Evolutionary conservation across 2,329 filamentous ascomycete species (phyloP), one percentile per base, ranked within the genome.

Genomic region (Ophiostoma sp.): DNA sequence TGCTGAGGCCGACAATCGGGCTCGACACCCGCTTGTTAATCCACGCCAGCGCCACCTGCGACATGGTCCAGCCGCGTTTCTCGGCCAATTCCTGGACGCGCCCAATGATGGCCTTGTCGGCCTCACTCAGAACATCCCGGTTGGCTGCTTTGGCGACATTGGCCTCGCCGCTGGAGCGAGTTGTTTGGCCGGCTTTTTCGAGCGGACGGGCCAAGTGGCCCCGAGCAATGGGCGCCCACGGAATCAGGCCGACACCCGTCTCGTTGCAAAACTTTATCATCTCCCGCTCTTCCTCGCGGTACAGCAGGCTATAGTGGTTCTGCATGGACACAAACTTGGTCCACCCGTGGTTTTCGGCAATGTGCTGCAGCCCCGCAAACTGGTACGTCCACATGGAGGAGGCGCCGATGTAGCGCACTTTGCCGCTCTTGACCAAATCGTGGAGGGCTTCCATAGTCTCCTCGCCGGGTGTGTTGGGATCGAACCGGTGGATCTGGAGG

Each of bases 21-120:
- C 84, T 87, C 31, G 84, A 80, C 6, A 86, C 85, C 61, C 85
- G 82, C 75, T 85, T 83, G 76, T 88, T 82, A 73, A 86, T 85
- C 91, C 91, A 93, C 2, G 89, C 89, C 72, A 90, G 84, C 0
- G 88, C 86, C 25, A 93, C 87, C 72, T 91, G 87, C 61, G 74
- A 59, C 74, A 77, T 77, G 55, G 73, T 71, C 75, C 73, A 76
- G 25, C 69, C 72, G 48, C 42, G 74, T 71, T 76, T 75, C 0
- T 73, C 71, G 36, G 75, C 68, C 6, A 78, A 15, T 36, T 75
- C 72, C 59, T 77, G 72, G 1, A 79, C 75, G 25, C 75, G 74
- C 55, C 59, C 22, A 59, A 78, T 75, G 59, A 77, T 78, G 55
- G 69, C 75, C 25, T 76, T 70, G 63, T 80, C 78, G 59, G 77